Base-by-base conservation (phyloP, 1,139 yeast species). In the Schizosaccharomyces versatilis region DNA sequence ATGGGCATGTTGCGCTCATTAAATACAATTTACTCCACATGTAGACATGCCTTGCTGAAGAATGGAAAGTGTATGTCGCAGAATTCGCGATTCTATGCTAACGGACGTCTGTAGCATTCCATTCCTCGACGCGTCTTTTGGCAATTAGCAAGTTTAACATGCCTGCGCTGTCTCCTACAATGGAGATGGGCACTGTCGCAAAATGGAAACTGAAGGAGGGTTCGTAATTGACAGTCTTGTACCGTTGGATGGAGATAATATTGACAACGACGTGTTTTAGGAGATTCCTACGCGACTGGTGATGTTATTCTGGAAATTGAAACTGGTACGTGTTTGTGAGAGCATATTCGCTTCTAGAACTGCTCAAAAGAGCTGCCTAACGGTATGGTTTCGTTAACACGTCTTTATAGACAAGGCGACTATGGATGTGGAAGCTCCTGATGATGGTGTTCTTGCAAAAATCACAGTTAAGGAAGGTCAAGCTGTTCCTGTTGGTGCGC, bases 111-210 rank as follows among this genome's bases (percentile, higher is more conserved):
- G 40, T 36, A 49, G 52, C 7, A 15, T 49, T 49, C 41, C 52
- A 49, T 49, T 14, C 14, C 38, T 14, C 52, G n/a, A 15, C 52
- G 36, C 17, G 36, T 10, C 15, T n/a, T 14, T n/a, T 14, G 15
- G 52, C 36, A 32, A 24, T 19, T 9, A 38, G 19, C 19, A 49
- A 36, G 12, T 49, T 57, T 36, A 32, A 39, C 56, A 90, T 90
- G 97, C 98, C 98, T 3, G 96, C 98, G 36, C 84, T 90, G 96
- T 86, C 96, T 6, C 98, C 98, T 47, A 90, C 98, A 17, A 90
- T 90, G 98, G 85, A 90, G 38, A 86, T 81, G 65, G 98, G 98
- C 52, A 95, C 95, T n/a, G 77, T 90, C 62, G 84, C 85, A n/a
- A 74, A 78, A 56, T 90, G 98, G 98, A 84, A 85, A 67, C 74